A percentile compares a stretch with the other conserved stretches of the same genome.
phyloP scores from a whole-genome alignment of 306 rosid species.

The Adenanthera pavonina region DNA sequence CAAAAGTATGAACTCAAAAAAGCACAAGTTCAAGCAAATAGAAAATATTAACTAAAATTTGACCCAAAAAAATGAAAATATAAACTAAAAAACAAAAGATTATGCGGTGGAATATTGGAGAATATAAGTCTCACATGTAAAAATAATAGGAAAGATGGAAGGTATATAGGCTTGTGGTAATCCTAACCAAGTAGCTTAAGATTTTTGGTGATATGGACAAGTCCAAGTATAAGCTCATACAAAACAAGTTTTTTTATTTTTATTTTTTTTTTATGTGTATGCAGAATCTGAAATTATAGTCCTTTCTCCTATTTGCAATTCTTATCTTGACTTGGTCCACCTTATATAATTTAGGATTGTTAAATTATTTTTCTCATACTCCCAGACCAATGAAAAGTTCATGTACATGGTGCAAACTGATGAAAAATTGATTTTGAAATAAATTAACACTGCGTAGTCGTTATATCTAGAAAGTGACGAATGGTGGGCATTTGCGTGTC shows the following conservation, averaged over 20 bases:
- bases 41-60: too few species aligned
- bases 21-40: too few species aligned
- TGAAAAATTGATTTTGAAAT: neutral
- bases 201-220: too few species aligned
- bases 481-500: neutral
- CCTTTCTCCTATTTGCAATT: slow-evolving; percentile 11
- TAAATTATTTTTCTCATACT: slow-evolving; percentile 20
- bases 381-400: slow-evolving; percentile 6
- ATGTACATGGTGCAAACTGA: slow-evolving; percentile 13
- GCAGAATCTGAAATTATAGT: neutral
- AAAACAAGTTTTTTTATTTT: neutral
- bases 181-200: too few species aligned
- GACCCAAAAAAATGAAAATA: neutral
- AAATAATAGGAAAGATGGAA: too few species aligned
- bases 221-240: too few species aligned
- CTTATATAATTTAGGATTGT: neutral
- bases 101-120: too few species aligned
- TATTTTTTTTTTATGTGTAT: neutral
- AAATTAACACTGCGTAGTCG: neutral
- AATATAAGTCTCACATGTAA: too few species aligned
- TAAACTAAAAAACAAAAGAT: too few species aligned
- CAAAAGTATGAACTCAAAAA: too few species aligned
- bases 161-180: too few species aligned
- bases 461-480: neutral
- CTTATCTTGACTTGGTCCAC: neutral